Base-by-base conservation (phyloP, 495 filamentous ascomycete genomes). In the Xylaria intraflava region DNA sequence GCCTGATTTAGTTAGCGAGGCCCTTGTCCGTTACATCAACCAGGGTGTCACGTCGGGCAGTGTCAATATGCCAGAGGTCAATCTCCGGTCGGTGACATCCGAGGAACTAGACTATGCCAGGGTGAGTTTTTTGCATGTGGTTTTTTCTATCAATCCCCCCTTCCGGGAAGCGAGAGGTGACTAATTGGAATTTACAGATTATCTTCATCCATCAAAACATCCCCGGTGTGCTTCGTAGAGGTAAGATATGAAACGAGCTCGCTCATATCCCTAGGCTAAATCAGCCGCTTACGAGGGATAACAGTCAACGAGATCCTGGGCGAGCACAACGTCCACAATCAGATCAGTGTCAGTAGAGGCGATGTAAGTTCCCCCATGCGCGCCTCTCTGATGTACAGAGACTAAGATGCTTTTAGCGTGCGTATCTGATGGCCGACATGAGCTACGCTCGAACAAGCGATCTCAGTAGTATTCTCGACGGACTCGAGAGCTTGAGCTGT, bases 341-440 rank as follows among this genome's bases (percentile, higher is more conserved):
- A 99, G 69, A 96, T 90, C 74, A 91, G 89, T 27, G 94, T 96
- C 67, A 93, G 84, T 72, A 84, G 87, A 75, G 93, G 90, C 59
- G 92, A 96, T 69, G 85, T 88, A 70, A 51, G 79, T 24, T 43
- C 49, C 22, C 26, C 31, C 22, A 43, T 45, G 39, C 1, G 31
- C 33, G 8, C n/a, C n/a, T n/a, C 16, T 55, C n/a, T 31, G 9
- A 19, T 29, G 41, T 7, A 16, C 55, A 46, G 14, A 42, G 23
- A 45, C 56, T 63, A 49, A 68, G 22, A 3, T 19, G 31, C 42
- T 31, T 55, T 57, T 23, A 86, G 84, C 79, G 90, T 54, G 94
- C 94, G 20, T 99, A 97, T 66, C 75, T 97, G 54, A 96, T 99
- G 93, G 93, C 94, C 19, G 94, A 99, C 73, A 87, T 99, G 56